These are phyloP conservation scores for Pseudocercospora ulei DNA, from an alignment of 2,329 filamentous ascomycete species.

Conservation along the genomic window DNA sequence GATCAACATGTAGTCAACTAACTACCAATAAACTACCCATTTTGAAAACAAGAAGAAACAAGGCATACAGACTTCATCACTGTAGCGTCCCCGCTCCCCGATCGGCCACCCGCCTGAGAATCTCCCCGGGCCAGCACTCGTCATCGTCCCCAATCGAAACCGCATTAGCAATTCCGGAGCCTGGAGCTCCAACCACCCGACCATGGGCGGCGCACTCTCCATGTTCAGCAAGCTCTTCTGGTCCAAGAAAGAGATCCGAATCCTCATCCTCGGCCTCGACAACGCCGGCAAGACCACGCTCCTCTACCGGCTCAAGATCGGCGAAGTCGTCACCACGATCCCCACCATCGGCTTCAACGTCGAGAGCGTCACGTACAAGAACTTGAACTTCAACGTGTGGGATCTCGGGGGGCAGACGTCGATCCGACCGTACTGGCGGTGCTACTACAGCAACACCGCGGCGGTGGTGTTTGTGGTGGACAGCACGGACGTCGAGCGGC, in stretches of 20 bases:
- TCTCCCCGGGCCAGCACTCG: not conserved
- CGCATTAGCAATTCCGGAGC: slow-evolving; percentile 9
- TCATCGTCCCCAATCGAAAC: not conserved
- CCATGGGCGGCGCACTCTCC: slow-evolving; percentile 50
- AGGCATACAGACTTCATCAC: too few relatives aligned
- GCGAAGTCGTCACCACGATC: slow-evolving; percentile 97
- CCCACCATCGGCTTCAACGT: slow-evolving; percentile 99
- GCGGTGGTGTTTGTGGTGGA: slow-evolving; percentile 98
- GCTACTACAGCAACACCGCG: slow-evolving; percentile 97
- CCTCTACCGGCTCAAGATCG: slow-evolving; percentile 90
- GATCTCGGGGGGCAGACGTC: slow-evolving; percentile 97
- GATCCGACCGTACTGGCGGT: slow-evolving; percentile 97
- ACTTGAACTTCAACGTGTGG: slow-evolving; percentile 98
- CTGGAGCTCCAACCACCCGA: slow-evolving; percentile 20
- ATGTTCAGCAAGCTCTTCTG: slow-evolving; percentile 62
- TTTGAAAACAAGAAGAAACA: too few relatives aligned
- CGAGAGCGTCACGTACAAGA: slow-evolving; percentile 96
- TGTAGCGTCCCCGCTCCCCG: too few relatives aligned
- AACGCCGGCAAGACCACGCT: slow-evolving; percentile 98
- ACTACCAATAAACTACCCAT: too few relatives aligned
- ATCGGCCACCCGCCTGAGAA: too few relatives aligned
- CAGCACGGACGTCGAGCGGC: slow-evolving; percentile 89
- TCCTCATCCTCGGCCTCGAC: slow-evolving; percentile 63
- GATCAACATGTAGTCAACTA: too few relatives aligned
- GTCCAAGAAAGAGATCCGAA: slow-evolving; percentile 95